A percentile compares a stretch with the other conserved stretches of the same genome.
Evolutionary conservation across 1,284 basidiomycete species (phyloP).

Genomic region (Ganoderma sinense): DNA sequence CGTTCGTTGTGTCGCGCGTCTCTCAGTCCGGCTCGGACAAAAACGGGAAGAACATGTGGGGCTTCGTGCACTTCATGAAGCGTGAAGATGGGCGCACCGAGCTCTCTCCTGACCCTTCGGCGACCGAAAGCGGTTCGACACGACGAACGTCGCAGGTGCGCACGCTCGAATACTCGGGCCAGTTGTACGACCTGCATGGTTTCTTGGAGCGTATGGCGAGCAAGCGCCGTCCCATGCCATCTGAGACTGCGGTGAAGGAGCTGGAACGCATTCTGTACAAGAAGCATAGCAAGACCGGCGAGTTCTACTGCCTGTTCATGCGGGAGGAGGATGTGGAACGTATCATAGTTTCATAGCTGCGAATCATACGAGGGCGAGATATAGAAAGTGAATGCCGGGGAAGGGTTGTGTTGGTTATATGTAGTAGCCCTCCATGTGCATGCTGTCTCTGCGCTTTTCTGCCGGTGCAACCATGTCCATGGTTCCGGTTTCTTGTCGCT

Average conservation of each 20-base stretch:
- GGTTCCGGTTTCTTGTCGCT: too few relatives aligned
- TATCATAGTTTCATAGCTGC: too few relatives aligned
- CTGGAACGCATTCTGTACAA: constrained; percentile 7
- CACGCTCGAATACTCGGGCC: not conserved
- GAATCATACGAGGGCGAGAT: too few relatives aligned
- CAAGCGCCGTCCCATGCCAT: constrained; percentile 14
- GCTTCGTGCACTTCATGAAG: constrained; percentile 8
- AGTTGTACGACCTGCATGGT: constrained; percentile 9
- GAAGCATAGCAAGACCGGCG: not conserved
- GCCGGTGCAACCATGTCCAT: too few relatives aligned
- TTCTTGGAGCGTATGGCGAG: constrained; percentile 16
- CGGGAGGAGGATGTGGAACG: not conserved
- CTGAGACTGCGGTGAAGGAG: constrained; percentile 13
- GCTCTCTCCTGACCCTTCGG: too few relatives aligned
- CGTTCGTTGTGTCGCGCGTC: not conserved
- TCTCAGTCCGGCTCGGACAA: not conserved
- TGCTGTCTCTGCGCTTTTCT: too few relatives aligned
- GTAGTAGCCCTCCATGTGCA: too few relatives aligned
- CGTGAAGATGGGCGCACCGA: not conserved
- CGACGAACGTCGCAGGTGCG: not conserved
- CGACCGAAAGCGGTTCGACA: not conserved
- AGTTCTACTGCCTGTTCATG: constrained; percentile 8
- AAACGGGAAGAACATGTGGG: constrained; percentile 1
- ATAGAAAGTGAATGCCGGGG: too few relatives aligned
- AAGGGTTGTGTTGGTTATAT: too few relatives aligned